Conservation (phyloP, 1,139 yeast species). For the Pichia sp. region DNA sequence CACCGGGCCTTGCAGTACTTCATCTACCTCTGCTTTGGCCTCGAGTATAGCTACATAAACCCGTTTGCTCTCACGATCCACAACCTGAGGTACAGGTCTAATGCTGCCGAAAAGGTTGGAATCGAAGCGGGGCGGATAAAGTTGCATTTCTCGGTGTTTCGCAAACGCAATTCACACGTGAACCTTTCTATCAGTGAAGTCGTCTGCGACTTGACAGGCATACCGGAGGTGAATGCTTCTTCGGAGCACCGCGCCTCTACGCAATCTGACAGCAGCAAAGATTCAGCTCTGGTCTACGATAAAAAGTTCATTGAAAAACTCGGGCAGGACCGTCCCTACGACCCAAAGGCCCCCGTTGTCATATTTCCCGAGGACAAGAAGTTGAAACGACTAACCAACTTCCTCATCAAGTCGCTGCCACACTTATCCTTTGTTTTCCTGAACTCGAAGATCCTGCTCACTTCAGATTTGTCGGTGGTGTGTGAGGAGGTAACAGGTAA, state of each 20-base stretch:
- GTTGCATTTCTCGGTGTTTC: conserved; percentile 15
- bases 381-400: conserved; percentile 16
- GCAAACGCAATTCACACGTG: neutral
- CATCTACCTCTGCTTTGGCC: conserved; percentile 9
- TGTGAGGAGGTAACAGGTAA: conserved; percentile 7
- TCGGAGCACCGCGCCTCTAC: neutral
- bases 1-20: conserved; percentile 5
- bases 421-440: conserved; percentile 15
- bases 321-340: conserved; percentile 10
- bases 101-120: neutral
- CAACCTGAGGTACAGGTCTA: neutral
- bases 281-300: neutral
- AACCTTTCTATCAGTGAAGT: conserved; percentile 1
- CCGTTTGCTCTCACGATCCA: conserved; percentile 12
- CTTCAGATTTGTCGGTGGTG: conserved; percentile 6
- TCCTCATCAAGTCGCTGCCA: conserved; percentile 17
- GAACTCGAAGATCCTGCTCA: conserved; percentile 5
- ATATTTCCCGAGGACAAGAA: conserved; percentile 22
- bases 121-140: conserved; percentile 6
- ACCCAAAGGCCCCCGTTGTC: conserved; percentile 26
- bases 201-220: neutral
- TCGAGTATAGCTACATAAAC: conserved; percentile 10
- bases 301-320: neutral
- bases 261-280: neutral
- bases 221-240: neutral